These are phyloP conservation scores for Arthrobotrys musiformis DNA, from an alignment of 2,329 filamentous ascomycete genomes.

Conservation along the genomic window DNA sequence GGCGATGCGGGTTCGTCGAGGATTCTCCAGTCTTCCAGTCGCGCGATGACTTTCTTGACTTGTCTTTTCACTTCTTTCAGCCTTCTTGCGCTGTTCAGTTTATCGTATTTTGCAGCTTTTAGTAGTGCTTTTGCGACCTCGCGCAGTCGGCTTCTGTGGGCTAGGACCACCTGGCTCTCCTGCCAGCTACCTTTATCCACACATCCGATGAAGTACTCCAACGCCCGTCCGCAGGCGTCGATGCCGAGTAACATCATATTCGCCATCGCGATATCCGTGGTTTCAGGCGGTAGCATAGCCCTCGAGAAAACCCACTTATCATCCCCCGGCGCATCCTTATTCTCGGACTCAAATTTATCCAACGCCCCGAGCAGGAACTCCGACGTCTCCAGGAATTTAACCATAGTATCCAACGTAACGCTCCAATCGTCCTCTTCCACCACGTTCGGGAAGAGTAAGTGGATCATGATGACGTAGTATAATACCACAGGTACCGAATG, in stretches of 20 bases:
- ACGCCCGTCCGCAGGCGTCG: conserved; percentile 51
- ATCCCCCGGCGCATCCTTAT: conserved; percentile 4
- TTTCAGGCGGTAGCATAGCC: conserved; percentile 45
- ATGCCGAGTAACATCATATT: conserved; percentile 56
- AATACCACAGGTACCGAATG: conserved; percentile 34
- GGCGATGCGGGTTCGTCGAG: conserved; percentile 33
- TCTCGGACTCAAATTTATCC: conserved; percentile 36
- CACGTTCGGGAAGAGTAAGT: conserved; percentile 52
- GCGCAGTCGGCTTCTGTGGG: conserved; percentile 15
- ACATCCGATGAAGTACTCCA: conserved; percentile 49
- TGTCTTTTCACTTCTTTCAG: conserved; percentile 53
- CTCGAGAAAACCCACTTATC: conserved; percentile 51
- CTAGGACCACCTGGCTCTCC: conserved; percentile 50
- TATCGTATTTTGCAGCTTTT: conserved; percentile 38
- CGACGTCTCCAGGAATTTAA: conserved; percentile 41
- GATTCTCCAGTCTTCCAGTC: conserved; percentile 35
- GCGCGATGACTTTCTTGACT: conserved; percentile 44
- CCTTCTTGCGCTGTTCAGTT: conserved; percentile 39
- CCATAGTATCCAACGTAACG: conserved; percentile 52
- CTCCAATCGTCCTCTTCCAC: conserved; percentile 40
- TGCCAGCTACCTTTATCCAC: conserved; percentile 49
- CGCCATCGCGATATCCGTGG: conserved; percentile 47
- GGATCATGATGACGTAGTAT: conserved; percentile 56
- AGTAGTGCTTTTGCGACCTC: conserved; percentile 42
- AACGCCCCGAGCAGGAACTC: conserved; percentile 25